Evolutionary conservation across 768 basidiomycete species (phyloP).

Genomic region (Mycena galericulata): DNA sequence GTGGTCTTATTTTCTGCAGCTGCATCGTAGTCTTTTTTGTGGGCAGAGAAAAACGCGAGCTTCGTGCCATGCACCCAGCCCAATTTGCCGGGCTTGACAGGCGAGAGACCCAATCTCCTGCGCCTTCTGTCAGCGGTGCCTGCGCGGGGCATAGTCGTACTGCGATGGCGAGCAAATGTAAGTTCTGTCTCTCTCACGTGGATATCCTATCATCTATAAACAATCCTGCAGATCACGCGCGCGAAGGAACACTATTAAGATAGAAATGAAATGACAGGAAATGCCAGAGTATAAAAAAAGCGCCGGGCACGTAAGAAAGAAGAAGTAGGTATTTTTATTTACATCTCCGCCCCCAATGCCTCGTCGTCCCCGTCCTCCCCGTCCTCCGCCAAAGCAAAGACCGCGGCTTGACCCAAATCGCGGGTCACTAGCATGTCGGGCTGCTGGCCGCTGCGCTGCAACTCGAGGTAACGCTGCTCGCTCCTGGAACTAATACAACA

Average conservation of each 20-base stretch:
- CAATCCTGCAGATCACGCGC: too few species aligned
- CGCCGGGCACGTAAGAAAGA: too few species aligned
- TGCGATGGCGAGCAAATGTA: too few species aligned
- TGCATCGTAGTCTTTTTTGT: neutral
- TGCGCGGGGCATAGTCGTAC: neutral
- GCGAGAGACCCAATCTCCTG: neutral
- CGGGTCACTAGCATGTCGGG: slow-evolving; percentile 9
- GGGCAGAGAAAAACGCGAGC: neutral
- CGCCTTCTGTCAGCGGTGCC: neutral
- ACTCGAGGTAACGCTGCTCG: neutral
- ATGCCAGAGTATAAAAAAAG: too few species aligned
- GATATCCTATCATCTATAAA: too few species aligned
- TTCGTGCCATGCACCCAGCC: slow-evolving; percentile 23
- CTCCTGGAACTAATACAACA: neutral
- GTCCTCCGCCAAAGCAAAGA: slow-evolving; percentile 7
- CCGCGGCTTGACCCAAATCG: neutral
- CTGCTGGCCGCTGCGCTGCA: slow-evolving; percentile 1
- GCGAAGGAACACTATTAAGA: too few species aligned
- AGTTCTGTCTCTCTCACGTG: too few species aligned
- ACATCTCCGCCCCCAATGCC: neutral
- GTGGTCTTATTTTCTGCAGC: neutral
- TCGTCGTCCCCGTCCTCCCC: too few species aligned
- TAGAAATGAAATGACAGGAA: too few species aligned
- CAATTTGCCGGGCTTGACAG: neutral
- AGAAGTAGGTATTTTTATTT: too few species aligned